A percentile compares a stretch with the other conserved stretches of the same genome.
phyloP scores from a whole-genome alignment of 805 yeast species.

The Saccharomyces kudriavzevii region DNA sequence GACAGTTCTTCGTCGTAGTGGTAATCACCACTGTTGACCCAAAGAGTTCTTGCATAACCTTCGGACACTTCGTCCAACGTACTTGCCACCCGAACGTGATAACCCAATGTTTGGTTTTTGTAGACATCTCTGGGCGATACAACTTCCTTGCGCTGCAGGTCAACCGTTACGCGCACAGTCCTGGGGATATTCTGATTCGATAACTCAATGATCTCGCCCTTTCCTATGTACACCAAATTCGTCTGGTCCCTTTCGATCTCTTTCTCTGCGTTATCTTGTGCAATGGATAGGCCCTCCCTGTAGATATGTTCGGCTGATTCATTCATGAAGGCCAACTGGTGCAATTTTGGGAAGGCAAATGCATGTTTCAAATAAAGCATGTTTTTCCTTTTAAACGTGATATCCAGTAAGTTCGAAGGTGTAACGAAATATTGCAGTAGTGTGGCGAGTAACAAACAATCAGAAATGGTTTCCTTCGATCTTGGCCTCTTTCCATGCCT shows the following conservation, averaged over 20 bases:
- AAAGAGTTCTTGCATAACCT: constrained; percentile 51
- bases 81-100: constrained; percentile 60
- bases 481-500: constrained; percentile 9
- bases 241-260: constrained; percentile 35
- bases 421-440: constrained; percentile 75
- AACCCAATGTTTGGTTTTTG: constrained; percentile 59
- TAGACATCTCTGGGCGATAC: constrained; percentile 70
- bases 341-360: constrained; percentile 57
- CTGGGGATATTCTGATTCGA: constrained; percentile 56
- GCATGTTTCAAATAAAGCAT: constrained; percentile 52
- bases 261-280: constrained; percentile 14
- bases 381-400: constrained; percentile 47
- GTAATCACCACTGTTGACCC: constrained; percentile 61
- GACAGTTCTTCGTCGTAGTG: constrained; percentile 31
- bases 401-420: constrained; percentile 68
- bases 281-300: constrained; percentile 56
- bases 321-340: constrained; percentile 69
- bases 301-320: constrained; percentile 34
- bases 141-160: constrained; percentile 48
- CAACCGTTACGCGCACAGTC: constrained; percentile 75
- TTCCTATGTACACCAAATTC: constrained; percentile 71
- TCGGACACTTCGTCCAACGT: constrained; percentile 60
- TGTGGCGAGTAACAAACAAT: constrained; percentile 52
- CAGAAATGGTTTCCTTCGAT: constrained; percentile 18
- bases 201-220: constrained; percentile 48